Percentiles rank a stretch among this genome's conserved stretches.
These are phyloP conservation scores for Parsonsia alboflavescens DNA, from an alignment of 257 asterid genomes.

Conservation along the genomic window DNA sequence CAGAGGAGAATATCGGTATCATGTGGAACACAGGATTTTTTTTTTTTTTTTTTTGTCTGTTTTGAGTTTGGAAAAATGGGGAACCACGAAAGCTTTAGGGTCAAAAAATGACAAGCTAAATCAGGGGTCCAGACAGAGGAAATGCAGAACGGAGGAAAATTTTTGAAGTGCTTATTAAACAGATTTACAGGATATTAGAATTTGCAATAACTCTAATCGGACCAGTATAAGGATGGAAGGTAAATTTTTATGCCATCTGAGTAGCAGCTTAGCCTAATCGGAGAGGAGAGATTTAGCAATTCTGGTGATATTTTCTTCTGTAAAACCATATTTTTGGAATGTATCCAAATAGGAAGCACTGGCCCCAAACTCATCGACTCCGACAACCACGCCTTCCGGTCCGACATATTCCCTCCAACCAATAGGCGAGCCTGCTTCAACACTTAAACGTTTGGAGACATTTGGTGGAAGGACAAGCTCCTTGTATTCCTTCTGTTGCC, in stretches of 20 bases:
- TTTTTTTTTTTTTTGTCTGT: background rate
- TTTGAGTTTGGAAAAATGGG: background rate
- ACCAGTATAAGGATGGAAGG: too few relatives aligned
- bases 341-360: conserved; percentile 43
- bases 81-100: background rate
- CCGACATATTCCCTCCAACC: conserved; percentile 60
- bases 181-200: background rate
- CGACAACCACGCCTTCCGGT: conserved; percentile 34
- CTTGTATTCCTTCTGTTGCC: conserved; percentile 35
- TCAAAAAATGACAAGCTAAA: too few relatives aligned
- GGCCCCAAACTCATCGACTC: conserved; percentile 43
- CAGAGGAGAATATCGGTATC: background rate
- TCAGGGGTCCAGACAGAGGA: too few relatives aligned
- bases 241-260: background rate
- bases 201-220: background rate
- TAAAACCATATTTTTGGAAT: conserved; percentile 42
- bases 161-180: background rate
- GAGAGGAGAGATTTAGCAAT: conserved; percentile 34
- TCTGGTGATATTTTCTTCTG: conserved; percentile 34
- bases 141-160: too few relatives aligned
- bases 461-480: conserved; percentile 39
- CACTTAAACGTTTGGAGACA: conserved; percentile 33
- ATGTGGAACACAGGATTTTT: background rate
- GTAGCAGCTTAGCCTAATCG: background rate
- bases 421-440: conserved; percentile 48